Evolutionary conservation across 148 eudicot genomes (phyloP), one percentile per base, ranked within the genome.

Genomic region (Amaranthus hypochondriacus): DNA sequence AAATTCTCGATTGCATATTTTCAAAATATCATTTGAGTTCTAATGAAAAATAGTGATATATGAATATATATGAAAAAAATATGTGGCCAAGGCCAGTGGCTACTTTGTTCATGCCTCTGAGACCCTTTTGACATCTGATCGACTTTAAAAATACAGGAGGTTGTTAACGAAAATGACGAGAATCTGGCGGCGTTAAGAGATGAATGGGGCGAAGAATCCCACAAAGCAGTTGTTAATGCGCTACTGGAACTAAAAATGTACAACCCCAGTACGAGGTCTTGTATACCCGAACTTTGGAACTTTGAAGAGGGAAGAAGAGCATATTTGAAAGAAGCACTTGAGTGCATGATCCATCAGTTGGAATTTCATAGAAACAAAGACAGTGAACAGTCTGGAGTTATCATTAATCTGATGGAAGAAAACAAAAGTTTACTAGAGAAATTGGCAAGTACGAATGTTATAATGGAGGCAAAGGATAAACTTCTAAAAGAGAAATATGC

Each of bases 401-500:
- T 78, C 15, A 43, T 3, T 68, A 68, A 67, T 60, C 53, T 72
- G 56, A 46, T n/a, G 55, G 56, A 11, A n/a, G 81, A 78, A 47
- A 78, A 78, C n/a, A 59, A 71, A 66, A 72, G 59, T 10, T 52
- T 66, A 48, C 70, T 58, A 48, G 28, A 42, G 21, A 51, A 28
- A 48, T 70, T 70, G 63, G 59, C 50, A 62, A 13, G 57, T 55
- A 48, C 28, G 56, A 63, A 28, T 15, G 9, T 43, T 53, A 28
- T 76, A 54, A 48, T 75, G 65, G 44, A 60, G 28, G 77, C 66
- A 65, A 77, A 71, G 60, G 64, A 77, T 18, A 65, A 57, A 57
- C 70, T 77, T 77, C 80, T 71, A 12, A 71, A 48, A 69, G 74
- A 71, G 28, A 77, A 57, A 72, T 65, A 72, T 72, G 71, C 70